phyloP scores from a whole-genome alignment of 345 rosid species.

The Camelina neglecta region DNA sequence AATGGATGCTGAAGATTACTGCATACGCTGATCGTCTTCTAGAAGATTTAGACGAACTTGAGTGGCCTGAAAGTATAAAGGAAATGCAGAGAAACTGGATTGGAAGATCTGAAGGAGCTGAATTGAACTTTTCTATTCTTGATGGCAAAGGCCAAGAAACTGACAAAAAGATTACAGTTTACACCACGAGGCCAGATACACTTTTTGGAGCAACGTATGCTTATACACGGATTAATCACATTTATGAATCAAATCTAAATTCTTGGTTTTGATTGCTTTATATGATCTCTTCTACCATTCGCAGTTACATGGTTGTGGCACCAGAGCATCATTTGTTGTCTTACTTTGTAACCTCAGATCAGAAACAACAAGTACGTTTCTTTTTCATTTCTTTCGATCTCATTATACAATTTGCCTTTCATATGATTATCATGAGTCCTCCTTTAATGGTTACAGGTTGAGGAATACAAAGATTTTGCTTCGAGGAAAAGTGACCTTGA shows the following conservation, averaged over 20 bases:
- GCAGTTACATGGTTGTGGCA: constrained; percentile 91
- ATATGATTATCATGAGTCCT: constrained; percentile 17
- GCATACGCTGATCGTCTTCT: constrained; percentile 94
- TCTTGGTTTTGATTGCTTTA: constrained; percentile 11
- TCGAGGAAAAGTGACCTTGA: constrained; percentile 90
- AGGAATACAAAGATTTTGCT: constrained; percentile 78
- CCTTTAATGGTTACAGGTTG: constrained; percentile 59
- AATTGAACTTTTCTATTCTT: constrained; percentile 66
- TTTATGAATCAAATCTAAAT: not conserved
- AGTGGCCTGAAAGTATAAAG: constrained; percentile 93
- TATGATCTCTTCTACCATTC: constrained; percentile 37
- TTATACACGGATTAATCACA: not conserved
- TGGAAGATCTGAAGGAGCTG: constrained; percentile 93
- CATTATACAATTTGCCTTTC: not conserved
- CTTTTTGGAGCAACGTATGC: constrained; percentile 92
- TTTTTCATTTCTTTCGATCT: not conserved
- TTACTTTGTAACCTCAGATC: constrained; percentile 57
- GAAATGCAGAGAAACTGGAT: constrained; percentile 98
- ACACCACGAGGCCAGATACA: constrained; percentile 91
- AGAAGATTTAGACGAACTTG: constrained; percentile 87
- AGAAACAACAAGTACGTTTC: constrained; percentile 56
- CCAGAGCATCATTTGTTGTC: constrained; percentile 79
- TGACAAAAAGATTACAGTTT: constrained; percentile 63
- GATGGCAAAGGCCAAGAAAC: constrained; percentile 59
- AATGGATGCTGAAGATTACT: constrained; percentile 97